phyloP scores from a whole-genome alignment of 2,329 filamentous ascomycete genomes.

The Neonectria magnoliae region DNA sequence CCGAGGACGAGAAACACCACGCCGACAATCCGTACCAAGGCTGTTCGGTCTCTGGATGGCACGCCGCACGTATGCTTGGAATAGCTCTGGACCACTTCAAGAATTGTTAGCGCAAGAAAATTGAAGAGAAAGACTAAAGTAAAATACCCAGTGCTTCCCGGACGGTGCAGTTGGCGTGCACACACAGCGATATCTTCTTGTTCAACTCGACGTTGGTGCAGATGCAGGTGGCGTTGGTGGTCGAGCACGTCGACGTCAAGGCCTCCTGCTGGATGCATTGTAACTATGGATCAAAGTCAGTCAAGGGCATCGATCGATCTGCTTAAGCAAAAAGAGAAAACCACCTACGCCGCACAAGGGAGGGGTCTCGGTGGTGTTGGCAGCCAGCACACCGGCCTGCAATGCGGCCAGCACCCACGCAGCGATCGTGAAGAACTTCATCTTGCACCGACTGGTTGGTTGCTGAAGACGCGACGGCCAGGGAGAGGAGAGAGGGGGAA shows the following conservation, averaged over 20 bases:
- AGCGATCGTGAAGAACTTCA: constrained; percentile 23
- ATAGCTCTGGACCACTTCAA: constrained; percentile 13
- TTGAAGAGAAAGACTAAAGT: no score
- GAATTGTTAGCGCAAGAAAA: neutral
- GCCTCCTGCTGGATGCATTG: constrained; percentile 30
- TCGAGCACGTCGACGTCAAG: constrained; percentile 20
- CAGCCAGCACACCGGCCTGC: constrained; percentile 26
- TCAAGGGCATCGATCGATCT: neutral
- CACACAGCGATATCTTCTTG: constrained; percentile 31
- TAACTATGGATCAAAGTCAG: constrained; percentile 25
- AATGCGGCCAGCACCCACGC: constrained; percentile 22
- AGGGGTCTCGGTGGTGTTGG: constrained; percentile 13
- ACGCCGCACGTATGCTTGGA: constrained; percentile 16
- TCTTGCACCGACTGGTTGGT: constrained; percentile 1
- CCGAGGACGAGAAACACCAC: constrained; percentile 17
- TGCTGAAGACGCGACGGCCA: neutral
- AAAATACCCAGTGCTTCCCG: constrained; percentile 39
- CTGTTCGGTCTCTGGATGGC: constrained; percentile 16
- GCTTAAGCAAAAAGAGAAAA: neutral
- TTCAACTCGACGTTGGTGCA: constrained; percentile 37
- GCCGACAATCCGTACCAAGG: constrained; percentile 13
- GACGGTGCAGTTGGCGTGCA: constrained; percentile 29
- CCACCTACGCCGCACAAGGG: constrained; percentile 24
- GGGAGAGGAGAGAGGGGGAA: neutral
- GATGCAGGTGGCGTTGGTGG: constrained; percentile 34